Evolutionary conservation across 1,284 basidiomycete genomes (phyloP).

Genomic region (Cutaneotrichosporon cutaneum): DNA sequence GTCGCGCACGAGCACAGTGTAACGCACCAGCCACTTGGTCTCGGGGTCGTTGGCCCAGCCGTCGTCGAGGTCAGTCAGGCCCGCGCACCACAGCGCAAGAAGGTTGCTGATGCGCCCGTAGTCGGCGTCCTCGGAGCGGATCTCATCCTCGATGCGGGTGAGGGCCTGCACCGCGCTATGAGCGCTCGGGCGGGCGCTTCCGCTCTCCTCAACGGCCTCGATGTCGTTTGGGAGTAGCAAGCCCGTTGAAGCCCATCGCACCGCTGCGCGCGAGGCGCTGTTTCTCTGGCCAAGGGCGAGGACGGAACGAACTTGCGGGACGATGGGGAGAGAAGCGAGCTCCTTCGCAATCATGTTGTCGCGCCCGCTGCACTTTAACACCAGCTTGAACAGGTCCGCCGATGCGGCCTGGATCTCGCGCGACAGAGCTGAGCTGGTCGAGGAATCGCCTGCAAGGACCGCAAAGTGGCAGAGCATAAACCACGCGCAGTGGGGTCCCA

Average conservation of each 20-base stretch:
- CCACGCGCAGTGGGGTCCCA: neutral
- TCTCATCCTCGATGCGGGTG: neutral
- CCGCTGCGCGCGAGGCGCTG: neutral
- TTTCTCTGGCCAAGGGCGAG: constrained; percentile 7
- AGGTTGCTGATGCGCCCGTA: constrained; percentile 1
- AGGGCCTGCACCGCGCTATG: neutral
- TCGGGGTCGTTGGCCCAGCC: neutral
- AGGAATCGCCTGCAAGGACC: constrained; percentile 4
- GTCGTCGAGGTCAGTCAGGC: constrained; percentile 3
- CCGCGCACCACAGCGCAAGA: constrained; percentile 1
- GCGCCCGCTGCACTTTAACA: neutral
- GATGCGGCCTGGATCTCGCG: neutral
- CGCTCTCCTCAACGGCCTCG: neutral
- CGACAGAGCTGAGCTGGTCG: neutral
- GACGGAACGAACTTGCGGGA: constrained; percentile 4
- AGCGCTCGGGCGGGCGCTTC: neutral
- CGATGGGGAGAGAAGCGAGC: neutral
- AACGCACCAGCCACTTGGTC: neutral
- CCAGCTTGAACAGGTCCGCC: neutral
- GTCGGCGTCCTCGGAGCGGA: neutral
- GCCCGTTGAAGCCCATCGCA: neutral
- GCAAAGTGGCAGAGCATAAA: neutral
- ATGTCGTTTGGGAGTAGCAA: constrained; percentile 3
- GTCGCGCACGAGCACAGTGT: neutral
- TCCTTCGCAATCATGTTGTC: neutral